These are phyloP conservation scores for Lasiosphaeris hirsuta DNA, from an alignment of 495 filamentous ascomycete genomes.

Conservation along the genomic window DNA sequence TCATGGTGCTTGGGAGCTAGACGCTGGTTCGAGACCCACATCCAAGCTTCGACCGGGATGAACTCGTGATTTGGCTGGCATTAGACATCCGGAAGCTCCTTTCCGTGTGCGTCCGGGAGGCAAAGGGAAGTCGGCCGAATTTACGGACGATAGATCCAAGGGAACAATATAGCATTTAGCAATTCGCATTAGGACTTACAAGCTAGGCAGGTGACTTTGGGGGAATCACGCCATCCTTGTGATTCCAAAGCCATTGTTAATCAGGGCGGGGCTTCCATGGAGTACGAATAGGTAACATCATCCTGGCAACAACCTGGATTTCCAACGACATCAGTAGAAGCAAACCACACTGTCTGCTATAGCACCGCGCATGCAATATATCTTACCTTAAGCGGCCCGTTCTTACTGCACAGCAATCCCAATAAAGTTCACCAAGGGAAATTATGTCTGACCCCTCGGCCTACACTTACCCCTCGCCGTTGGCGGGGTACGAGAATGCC, in stretches of 20 bases:
- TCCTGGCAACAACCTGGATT: background rate
- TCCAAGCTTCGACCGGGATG: background rate
- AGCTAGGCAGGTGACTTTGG: background rate
- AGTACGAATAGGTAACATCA: background rate
- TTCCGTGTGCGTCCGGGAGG: no score
- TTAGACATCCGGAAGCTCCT: no score
- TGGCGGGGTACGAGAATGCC: conserved; percentile 62
- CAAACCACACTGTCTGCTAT: background rate
- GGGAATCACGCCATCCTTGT: background rate
- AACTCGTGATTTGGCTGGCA: no score
- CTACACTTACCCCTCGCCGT: conserved; percentile 61
- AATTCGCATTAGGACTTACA: background rate
- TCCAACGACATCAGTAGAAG: background rate
- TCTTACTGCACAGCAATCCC: no score
- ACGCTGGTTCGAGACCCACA: background rate
- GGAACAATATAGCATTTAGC: background rate
- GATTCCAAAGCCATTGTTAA: background rate
- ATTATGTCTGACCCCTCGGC: conserved; percentile 14
- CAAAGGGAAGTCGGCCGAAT: no score
- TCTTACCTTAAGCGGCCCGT: background rate
- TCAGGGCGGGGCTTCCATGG: background rate
- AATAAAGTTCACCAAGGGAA: background rate
- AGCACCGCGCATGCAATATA: background rate
- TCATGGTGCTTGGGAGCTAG: background rate
- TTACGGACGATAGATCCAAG: background rate